Evolutionary conservation across 139 green algal genomes (phyloP).

Genomic region (Chlorella ohadii): DNA sequence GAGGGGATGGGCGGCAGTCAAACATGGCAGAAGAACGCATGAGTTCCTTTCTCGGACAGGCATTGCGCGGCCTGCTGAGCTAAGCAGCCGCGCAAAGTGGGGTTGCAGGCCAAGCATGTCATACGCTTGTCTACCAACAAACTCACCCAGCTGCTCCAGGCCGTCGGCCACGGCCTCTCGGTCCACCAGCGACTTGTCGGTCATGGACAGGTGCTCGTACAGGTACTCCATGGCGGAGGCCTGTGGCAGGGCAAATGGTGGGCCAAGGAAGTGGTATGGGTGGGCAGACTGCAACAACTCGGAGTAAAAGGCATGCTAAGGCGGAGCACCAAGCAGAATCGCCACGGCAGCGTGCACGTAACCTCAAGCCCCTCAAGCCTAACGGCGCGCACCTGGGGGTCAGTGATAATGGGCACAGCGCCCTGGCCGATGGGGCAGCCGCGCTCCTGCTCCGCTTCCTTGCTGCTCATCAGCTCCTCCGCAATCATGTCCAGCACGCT

Average conservation of each 20-base stretch:
- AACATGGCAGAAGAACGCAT: no score
- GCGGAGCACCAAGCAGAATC: no score
- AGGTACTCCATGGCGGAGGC: conserved; percentile 45
- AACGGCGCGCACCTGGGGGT: conserved; percentile 15
- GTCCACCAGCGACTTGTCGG: conserved; percentile 37
- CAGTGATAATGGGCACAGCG: conserved; percentile 24
- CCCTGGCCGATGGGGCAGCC: conserved; percentile 27
- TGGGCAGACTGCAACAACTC: no score
- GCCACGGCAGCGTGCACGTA: no score
- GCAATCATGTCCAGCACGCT: conserved; percentile 93
- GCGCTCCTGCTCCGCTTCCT: not conserved
- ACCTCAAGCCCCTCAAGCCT: no score
- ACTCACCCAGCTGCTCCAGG: conserved; percentile 54
- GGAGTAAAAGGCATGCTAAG: no score
- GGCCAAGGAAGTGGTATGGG: no score
- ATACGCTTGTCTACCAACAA: no score
- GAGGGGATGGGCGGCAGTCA: not conserved
- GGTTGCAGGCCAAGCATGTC: conserved; percentile 44
- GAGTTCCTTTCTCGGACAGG: no score
- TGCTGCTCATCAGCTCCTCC: conserved; percentile 75
- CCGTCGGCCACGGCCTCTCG: conserved; percentile 59
- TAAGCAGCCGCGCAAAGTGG: not conserved
- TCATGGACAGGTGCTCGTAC: conserved; percentile 46
- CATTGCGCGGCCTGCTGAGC: not conserved
- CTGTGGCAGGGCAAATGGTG: not conserved